A percentile compares a stretch with the other conserved stretches of the same genome.
These are phyloP conservation scores for Aspergillus haitiensis DNA, from an alignment of 495 filamentous ascomycete genomes.

Conservation along the genomic window DNA sequence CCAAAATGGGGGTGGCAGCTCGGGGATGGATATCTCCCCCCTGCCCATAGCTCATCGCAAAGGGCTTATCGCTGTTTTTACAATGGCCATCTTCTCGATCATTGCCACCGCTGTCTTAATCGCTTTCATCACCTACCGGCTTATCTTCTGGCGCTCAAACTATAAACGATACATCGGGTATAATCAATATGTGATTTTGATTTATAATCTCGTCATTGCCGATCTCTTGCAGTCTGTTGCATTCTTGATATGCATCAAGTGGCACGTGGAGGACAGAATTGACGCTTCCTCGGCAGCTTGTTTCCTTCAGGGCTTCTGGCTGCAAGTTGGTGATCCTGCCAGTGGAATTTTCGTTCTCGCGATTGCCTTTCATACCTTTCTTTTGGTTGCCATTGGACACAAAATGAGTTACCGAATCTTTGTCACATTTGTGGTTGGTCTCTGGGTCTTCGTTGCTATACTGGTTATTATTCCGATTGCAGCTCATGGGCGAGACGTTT, in stretches of 20 bases:
- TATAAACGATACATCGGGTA: constrained; percentile 50
- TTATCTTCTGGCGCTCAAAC: constrained; percentile 56
- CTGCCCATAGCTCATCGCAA: constrained; percentile 49
- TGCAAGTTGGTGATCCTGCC: constrained; percentile 68
- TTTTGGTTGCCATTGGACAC: constrained; percentile 59
- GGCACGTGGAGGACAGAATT: constrained; percentile 58
- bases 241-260: constrained; percentile 65
- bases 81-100: constrained; percentile 62
- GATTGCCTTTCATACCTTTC: constrained; percentile 69
- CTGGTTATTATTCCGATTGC: constrained; percentile 58
- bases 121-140: constrained; percentile 56
- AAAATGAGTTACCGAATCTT: constrained; percentile 56
- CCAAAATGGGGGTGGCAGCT: constrained; percentile 11
- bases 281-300: constrained; percentile 57
- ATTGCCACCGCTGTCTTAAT: constrained; percentile 54
- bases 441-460: constrained; percentile 62
- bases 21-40: constrained; percentile 40
- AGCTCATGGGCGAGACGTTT: constrained; percentile 56
- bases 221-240: constrained; percentile 70
- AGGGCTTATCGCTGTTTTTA: constrained; percentile 55
- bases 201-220: constrained; percentile 72
- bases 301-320: constrained; percentile 69
- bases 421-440: constrained; percentile 45
- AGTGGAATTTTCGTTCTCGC: constrained; percentile 70
- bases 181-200: constrained; percentile 74